Conservation (phyloP, 345 rosid species). For the Camelina neglecta region DNA sequence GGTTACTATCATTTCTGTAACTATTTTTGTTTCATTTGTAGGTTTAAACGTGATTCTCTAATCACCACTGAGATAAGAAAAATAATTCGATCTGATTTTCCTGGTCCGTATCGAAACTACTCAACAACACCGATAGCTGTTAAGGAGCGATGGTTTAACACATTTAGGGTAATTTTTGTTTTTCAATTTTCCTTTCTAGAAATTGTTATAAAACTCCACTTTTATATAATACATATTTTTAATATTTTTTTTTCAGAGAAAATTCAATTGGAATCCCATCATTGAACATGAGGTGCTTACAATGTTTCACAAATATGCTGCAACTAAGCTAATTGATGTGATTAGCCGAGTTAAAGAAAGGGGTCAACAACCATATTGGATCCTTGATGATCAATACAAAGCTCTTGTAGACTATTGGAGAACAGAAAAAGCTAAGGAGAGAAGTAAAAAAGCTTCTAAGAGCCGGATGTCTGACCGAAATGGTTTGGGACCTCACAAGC, state of each 20-base stretch:
- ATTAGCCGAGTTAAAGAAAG: background rate
- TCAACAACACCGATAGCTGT: background rate
- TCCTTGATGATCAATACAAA: background rate
- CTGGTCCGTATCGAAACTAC: background rate
- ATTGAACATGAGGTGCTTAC: background rate
- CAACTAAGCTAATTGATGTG: background rate
- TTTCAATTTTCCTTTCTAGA: too few species aligned
- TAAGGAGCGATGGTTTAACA: background rate
- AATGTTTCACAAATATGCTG: background rate
- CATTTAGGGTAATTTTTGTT: background rate
- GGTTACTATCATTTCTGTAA: background rate
- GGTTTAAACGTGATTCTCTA: background rate
- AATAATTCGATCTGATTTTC: background rate
- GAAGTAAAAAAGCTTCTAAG: slow-evolving; percentile 7
- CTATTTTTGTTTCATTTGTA: too few species aligned
- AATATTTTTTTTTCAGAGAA: background rate
- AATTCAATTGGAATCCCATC: background rate
- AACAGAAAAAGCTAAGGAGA: background rate
- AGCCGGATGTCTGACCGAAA: slow-evolving; percentile 3
- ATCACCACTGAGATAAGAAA: background rate
- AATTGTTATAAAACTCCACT: too few species aligned
- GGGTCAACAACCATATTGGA: background rate
- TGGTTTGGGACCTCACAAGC: background rate
- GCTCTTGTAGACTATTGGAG: background rate
- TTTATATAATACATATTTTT: background rate